Evolutionary conservation across 163 green algal species (phyloP), one percentile per base, ranked within the genome.

Genomic region (Scenedesmus sp.): DNA sequence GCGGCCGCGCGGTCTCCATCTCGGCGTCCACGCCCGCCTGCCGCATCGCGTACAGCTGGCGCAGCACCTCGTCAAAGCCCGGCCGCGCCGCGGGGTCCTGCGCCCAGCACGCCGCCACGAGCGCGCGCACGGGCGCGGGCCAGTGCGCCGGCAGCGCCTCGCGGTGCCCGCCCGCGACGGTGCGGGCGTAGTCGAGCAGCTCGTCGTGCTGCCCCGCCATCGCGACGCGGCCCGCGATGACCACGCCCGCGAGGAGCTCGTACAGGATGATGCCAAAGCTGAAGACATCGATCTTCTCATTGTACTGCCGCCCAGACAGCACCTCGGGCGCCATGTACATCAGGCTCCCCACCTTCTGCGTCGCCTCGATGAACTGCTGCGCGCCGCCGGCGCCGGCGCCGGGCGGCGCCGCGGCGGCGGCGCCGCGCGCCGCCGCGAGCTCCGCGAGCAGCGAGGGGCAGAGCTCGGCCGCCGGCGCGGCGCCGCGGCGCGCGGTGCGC

Each of bases 211-310:
- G 15, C 3, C 24, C 73, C 17, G 4, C 50, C 62, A 67, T 60
- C 17, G 62, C 62, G 20, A 83, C 75, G 9, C 75, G 31, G 1
- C 56, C 48, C 2, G 75, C 75, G 2, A 84, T 20, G 11, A 84
- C 39, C 29, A 44, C 62, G 1, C 75, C 71, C 36, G 50, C 67
- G 51, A 77, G 48, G 39, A 92, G 58, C 75, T 93, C 87, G 72
- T 89, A 91, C 57, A 92, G 56, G 14, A 93, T 71, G 4, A 92
- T 72, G 9, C 78, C 89, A 75, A 90, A 89, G 57, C 70, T 82
- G 77, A 91, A 93, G 20, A 92, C 85, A 56, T 93, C 89, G 18
- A 90, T 85, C 80, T 93, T 93, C 66, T 92, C 87, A 56, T 90
- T 92, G 82, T 91, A 93, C 45, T 77, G 67, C 57, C 89, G 78